A percentile compares a stretch with the other conserved stretches of the same genome.
These are phyloP conservation scores for Populus hybrid DNA, from an alignment of 441 rosid genomes.

Conservation along the genomic window DNA sequence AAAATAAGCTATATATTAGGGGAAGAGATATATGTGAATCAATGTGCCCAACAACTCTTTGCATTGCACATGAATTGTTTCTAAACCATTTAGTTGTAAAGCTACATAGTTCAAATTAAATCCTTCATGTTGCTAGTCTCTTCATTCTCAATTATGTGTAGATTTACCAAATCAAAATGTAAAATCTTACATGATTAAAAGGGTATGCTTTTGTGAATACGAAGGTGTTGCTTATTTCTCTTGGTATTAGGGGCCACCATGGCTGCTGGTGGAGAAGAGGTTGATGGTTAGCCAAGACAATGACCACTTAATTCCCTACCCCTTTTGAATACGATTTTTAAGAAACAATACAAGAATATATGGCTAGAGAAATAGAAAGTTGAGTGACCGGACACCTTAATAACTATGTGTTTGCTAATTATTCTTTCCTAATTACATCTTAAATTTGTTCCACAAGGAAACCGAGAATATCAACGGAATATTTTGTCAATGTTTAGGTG, in stretches of 20 bases:
- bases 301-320: background rate
- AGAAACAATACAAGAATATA: background rate
- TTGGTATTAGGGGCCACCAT: background rate
- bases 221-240: background rate
- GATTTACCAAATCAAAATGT: background rate
- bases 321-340: too few species aligned
- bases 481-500: too few species aligned
- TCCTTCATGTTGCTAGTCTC: too few species aligned
- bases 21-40: background rate
- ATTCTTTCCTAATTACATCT: background rate
- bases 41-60: background rate
- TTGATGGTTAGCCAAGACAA: background rate
- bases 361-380: background rate
- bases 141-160: background rate
- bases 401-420: background rate
- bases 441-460: too few species aligned
- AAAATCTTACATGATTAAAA: background rate
- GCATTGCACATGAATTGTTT: background rate
- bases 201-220: background rate
- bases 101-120: background rate
- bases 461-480: too few species aligned
- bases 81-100: background rate
- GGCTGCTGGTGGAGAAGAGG: background rate
- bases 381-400: too few species aligned
- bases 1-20: fast-evolving